Conservation (phyloP, 345 rosid genomes). For the Syzygium grande region DNA sequence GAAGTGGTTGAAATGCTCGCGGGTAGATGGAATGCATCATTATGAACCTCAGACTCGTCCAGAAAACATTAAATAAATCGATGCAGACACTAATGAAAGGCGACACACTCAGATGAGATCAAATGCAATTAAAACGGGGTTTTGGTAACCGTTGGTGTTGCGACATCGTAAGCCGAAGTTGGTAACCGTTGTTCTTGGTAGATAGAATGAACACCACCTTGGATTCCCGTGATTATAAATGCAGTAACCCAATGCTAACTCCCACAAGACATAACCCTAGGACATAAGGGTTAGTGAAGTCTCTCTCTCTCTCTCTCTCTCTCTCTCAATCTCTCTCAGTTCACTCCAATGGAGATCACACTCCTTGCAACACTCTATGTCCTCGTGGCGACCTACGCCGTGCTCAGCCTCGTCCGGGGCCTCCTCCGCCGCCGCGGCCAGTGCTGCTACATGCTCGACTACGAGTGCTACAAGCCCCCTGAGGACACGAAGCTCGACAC, state of each 20-base stretch:
- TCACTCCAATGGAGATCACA: conserved; percentile 19
- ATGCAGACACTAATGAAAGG: neutral
- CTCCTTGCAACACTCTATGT: conserved; percentile 12
- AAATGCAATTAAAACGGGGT: neutral
- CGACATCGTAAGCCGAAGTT: neutral
- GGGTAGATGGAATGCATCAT: neutral
- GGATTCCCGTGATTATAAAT: neutral
- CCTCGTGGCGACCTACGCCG: conserved; percentile 12
- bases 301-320: neutral
- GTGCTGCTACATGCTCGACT: conserved; percentile 57
- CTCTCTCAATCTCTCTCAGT: neutral
- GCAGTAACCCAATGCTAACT: neutral
- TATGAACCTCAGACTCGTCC: neutral
- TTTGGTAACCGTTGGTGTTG: neutral
- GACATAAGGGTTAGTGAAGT: neutral
- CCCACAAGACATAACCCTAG: neutral
- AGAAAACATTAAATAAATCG: neutral
- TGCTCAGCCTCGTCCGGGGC: conserved; percentile 11
- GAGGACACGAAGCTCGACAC: conserved; percentile 47
- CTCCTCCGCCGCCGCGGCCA: conserved; percentile 22
- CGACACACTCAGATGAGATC: neutral
- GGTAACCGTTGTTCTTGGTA: neutral
- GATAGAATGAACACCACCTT: neutral
- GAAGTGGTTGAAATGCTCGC: neutral
- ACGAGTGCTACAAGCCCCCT: conserved; percentile 52